Conservation (phyloP, 495 filamentous ascomycete genomes). For the Aspergillus asperescens region DNA sequence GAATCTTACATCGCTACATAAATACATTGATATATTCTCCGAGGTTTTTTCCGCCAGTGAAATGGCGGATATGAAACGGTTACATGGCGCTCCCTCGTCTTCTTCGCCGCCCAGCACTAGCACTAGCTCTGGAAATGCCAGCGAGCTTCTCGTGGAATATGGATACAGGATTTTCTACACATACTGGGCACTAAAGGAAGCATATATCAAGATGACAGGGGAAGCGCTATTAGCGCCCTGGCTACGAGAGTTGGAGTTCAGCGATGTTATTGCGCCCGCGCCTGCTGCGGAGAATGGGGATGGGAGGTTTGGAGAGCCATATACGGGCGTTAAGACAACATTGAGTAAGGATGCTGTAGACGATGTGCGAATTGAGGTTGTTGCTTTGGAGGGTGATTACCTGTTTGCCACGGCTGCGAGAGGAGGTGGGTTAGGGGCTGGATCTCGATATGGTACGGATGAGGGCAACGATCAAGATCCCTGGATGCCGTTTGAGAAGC, state of each 20-base stretch:
- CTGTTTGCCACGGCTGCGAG: constrained; percentile 54
- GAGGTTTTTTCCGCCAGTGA: constrained; percentile 66
- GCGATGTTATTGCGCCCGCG: constrained; percentile 54
- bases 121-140: too few relatives aligned
- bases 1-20: constrained; percentile 51
- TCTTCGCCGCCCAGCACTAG: too few relatives aligned
- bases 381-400: constrained; percentile 56
- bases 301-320: constrained; percentile 37
- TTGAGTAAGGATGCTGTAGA: constrained; percentile 43
- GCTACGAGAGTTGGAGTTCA: constrained; percentile 65
- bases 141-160: constrained; percentile 38
- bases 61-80: constrained; percentile 52
- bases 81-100: background rate
- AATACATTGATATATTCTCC: constrained; percentile 72
- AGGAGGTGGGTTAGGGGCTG: constrained; percentile 26
- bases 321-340: constrained; percentile 48
- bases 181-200: constrained; percentile 84
- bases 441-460: background rate
- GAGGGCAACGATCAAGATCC: constrained; percentile 8
- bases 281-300: constrained; percentile 29
- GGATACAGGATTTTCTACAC: constrained; percentile 77
- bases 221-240: constrained; percentile 79
- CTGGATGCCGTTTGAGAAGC: constrained; percentile 20
- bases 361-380: constrained; percentile 56
- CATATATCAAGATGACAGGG: constrained; percentile 90